A percentile compares a stretch with the other conserved stretches of the same genome.
phyloP scores from a whole-genome alignment of 352 stramenopile genomes.

The Globisporangium takayamanum region DNA sequence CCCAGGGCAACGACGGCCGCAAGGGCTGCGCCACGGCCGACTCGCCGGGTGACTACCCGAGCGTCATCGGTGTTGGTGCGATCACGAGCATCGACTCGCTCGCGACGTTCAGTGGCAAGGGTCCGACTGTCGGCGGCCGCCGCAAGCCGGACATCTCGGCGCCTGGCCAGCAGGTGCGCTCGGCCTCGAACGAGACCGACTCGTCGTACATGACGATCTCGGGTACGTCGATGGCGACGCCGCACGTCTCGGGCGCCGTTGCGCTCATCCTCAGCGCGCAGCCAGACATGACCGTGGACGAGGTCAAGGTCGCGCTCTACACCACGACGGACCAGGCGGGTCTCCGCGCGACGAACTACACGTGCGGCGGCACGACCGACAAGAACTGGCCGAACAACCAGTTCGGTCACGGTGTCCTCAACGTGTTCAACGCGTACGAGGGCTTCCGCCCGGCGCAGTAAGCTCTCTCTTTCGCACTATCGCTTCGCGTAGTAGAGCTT shows the following conservation, averaged over 20 bases:
- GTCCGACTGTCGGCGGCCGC: conserved; percentile 12
- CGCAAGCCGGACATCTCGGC: conserved; percentile 26
- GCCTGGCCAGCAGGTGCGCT: conserved; percentile 12
- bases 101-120: conserved; percentile 20
- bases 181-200: conserved; percentile 3
- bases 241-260: conserved; percentile 18
- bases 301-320: conserved; percentile 5
- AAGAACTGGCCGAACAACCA: conserved; percentile 18
- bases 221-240: conserved; percentile 20
- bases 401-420: neutral
- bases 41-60: conserved; percentile 22
- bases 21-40: conserved; percentile 17
- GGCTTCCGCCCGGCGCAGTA: conserved; percentile 8
- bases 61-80: conserved; percentile 31
- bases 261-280: conserved; percentile 15
- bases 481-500: too few species aligned
- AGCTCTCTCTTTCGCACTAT: too few species aligned
- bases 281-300: conserved; percentile 9
- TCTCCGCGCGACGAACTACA: neutral
- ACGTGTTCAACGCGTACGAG: conserved; percentile 16
- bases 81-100: conserved; percentile 17
- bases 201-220: conserved; percentile 6
- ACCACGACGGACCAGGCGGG: conserved; percentile 6
- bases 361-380: conserved; percentile 18
- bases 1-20: conserved; percentile 9